Base-by-base conservation (phyloP, 139 green algal species). In the Auxenochlorella pyrenoidosa region DNA sequence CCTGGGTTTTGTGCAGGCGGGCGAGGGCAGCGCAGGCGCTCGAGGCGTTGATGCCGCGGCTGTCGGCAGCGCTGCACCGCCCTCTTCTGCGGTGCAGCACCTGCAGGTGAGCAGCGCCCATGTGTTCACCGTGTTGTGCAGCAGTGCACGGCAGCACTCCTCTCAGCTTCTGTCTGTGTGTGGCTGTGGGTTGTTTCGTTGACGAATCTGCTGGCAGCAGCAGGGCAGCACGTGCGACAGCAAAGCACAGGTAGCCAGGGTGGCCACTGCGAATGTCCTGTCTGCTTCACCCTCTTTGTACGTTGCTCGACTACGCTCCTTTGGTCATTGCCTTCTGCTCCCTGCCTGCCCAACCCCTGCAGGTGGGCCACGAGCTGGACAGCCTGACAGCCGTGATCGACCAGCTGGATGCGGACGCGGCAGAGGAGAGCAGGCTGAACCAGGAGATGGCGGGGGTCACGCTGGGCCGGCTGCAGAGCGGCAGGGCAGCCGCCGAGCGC, bases 351-450 rank as follows among this genome's bases (percentile, higher is more conserved):
- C 84, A 71, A 36, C 72, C 32, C 22, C 38, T 92, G 44, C 73
- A 89, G 51, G 79, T 89, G 28, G 87, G 75, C 6, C 47, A 70
- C 5, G 91, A 94, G 58, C 63, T 94, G 15, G 90, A 94, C 65
- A 70, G 89, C 40, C 87, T 93, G 58, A 72, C 86, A 13, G 87
- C 77, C 2, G 71, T 91, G 0, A 75, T 93, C 30, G 87, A 90
- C 8, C 63, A 79, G 3, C 47, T 94, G 41, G 90, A 92, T 28
- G 32, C 59, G 0, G 92, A 94, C 34, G 88, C 91, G 3, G 70
- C 40, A 32, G 63, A 94, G 84, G 92, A 94, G 77, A 90, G 85
- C 82, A 41, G 73, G 44, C 88, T 94, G 54, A 94, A 94, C 76
- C 70, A 87, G 18, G 79, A 89, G 41, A 89, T 94, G 78, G 89